These are phyloP conservation scores for Drechslerella coelobrocha DNA, from an alignment of 2,329 filamentous ascomycete species.

Conservation along the genomic window DNA sequence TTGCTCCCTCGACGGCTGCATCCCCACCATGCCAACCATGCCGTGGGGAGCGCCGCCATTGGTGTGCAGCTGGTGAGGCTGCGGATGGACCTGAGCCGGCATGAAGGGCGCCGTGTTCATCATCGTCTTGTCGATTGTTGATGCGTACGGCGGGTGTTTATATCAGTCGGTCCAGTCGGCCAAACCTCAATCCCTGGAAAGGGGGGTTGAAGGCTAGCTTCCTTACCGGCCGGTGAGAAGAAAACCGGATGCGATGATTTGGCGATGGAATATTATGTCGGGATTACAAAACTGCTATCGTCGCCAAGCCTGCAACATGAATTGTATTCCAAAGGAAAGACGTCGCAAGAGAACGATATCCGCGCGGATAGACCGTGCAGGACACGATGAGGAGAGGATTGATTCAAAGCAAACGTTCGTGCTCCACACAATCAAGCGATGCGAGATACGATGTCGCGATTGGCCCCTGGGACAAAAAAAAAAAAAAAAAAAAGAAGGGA, in stretches of 20 bases:
- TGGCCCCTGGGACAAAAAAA: not conserved
- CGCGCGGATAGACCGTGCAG: too few species aligned
- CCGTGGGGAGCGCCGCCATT: constrained; percentile 27
- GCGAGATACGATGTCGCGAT: constrained; percentile 9
- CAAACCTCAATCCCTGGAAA: constrained; percentile 5
- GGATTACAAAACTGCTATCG: too few species aligned
- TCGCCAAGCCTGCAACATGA: too few species aligned
- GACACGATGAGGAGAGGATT: too few species aligned
- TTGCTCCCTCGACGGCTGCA: constrained; percentile 42
- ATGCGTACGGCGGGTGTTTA: not conserved
- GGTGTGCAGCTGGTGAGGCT: constrained; percentile 42
- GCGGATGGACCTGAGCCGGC: constrained; percentile 40
- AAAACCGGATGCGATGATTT: too few species aligned
- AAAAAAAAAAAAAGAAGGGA: too few species aligned
- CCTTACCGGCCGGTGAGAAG: too few species aligned
- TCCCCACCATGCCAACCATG: constrained; percentile 19
- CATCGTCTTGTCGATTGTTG: constrained; percentile 19
- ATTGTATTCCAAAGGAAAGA: too few species aligned
- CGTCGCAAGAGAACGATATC: too few species aligned
- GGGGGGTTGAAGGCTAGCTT: not conserved
- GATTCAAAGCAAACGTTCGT: too few species aligned
- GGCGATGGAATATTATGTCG: too few species aligned
- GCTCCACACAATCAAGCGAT: not conserved
- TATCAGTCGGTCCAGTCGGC: constrained; percentile 14
- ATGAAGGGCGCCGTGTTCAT: constrained; percentile 48